phyloP scores from a whole-genome alignment of 352 stramenopile genomes.

The Phytophthora sp. region DNA sequence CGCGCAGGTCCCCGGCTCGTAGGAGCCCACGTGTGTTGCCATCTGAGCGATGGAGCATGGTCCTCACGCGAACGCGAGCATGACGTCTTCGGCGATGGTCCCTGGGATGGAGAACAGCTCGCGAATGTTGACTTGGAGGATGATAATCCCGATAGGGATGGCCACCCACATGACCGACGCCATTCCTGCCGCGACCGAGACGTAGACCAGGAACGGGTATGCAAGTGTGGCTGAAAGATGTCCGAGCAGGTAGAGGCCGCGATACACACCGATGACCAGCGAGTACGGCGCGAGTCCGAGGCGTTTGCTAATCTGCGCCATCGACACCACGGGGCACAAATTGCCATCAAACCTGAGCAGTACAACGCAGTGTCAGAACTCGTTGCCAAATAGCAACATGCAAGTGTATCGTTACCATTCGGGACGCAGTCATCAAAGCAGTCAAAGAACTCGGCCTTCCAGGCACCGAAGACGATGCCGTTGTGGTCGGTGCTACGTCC shows the following conservation, averaged over 20 bases:
- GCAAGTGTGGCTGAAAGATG: constrained; percentile 4
- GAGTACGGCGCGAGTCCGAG: constrained; percentile 32
- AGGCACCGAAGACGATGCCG: constrained; percentile 23
- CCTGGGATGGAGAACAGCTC: constrained; percentile 49
- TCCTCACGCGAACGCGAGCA: constrained; percentile 39
- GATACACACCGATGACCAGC: constrained; percentile 10
- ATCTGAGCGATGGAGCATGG: constrained; percentile 55
- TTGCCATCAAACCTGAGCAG: not conserved
- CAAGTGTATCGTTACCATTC: constrained; percentile 14
- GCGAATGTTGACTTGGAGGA: constrained; percentile 45
- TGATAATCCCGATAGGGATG: constrained; percentile 7
- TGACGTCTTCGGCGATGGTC: constrained; percentile 31
- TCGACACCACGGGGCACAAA: constrained; percentile 32
- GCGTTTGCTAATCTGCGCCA: constrained; percentile 33
- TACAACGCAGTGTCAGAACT: not conserved
- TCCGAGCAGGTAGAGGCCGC: constrained; percentile 6
- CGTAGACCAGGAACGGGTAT: not conserved
- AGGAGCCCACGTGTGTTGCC: constrained; percentile 42
- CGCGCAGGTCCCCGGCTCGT: constrained; percentile 32
- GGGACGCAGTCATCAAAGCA: constrained; percentile 30
- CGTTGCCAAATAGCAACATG: not conserved
- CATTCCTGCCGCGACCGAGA: constrained; percentile 1
- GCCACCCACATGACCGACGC: not conserved
- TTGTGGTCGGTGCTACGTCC: constrained; percentile 18
- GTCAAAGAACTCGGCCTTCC: constrained; percentile 23